Evolutionary conservation across 1,284 basidiomycete genomes (phyloP).

Genomic region (Apiotrichum laibachii): DNA sequence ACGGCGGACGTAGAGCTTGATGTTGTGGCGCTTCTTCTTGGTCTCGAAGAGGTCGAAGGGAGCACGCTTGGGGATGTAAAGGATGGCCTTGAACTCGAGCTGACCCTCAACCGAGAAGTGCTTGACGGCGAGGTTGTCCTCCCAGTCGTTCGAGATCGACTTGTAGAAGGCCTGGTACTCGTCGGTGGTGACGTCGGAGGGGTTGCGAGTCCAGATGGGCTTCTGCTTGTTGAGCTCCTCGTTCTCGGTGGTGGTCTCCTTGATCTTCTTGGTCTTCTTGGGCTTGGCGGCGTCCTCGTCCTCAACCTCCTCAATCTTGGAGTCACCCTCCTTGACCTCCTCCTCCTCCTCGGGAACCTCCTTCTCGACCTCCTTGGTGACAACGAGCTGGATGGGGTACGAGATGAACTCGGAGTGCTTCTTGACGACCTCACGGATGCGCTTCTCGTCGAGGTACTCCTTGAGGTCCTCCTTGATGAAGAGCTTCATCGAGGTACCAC

Average conservation of each 20-base stretch:
- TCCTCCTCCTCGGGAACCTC: constrained; percentile 76
- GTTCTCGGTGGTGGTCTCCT: constrained; percentile 82
- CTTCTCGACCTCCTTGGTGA: constrained; percentile 99
- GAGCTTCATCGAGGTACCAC: constrained; percentile 92
- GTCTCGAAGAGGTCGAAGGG: constrained; percentile 99
- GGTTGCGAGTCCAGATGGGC: constrained; percentile 99
- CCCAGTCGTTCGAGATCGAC: constrained; percentile 99
- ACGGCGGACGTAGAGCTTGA: constrained; percentile 99
- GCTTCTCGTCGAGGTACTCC: constrained; percentile 99
- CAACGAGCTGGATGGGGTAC: constrained; percentile 97
- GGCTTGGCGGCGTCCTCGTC: constrained; percentile 68
- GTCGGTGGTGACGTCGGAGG: constrained; percentile 84
- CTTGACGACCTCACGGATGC: constrained; percentile 99
- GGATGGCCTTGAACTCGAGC: constrained; percentile 99
- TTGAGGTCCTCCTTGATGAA: constrained; percentile 98
- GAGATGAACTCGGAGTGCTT: constrained; percentile 99
- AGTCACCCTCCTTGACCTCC: constrained; percentile 64
- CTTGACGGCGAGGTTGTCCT: constrained; percentile 98
- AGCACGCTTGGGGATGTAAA: constrained; percentile 93
- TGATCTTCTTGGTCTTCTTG: constrained; percentile 98
- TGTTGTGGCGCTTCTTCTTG: constrained; percentile 99
- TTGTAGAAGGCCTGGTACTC: constrained; percentile 99
- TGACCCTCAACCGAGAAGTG: constrained; percentile 99
- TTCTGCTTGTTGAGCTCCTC: constrained; percentile 99
- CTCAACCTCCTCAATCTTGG: constrained; percentile 68